A percentile compares a stretch with the other conserved stretches of the same genome.
Conservation (phyloP, 1,139 yeast genomes). For the Yamadazyma oceani region DNA sequence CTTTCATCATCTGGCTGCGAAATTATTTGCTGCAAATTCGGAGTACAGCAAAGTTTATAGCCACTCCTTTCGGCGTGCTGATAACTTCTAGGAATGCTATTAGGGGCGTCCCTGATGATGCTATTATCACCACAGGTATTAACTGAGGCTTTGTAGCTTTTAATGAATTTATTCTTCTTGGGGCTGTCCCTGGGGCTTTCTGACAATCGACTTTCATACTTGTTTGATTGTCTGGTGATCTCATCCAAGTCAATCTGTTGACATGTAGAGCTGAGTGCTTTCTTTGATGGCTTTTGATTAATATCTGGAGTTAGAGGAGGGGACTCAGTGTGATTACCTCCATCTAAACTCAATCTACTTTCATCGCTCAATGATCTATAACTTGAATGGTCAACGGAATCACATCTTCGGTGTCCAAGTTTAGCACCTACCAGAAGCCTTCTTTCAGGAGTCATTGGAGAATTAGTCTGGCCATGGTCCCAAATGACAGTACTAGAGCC, state of each 20-base stretch:
- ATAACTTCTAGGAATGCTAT: too few species aligned
- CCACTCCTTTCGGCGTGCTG: neutral
- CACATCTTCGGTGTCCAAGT: slow-evolving; percentile 10
- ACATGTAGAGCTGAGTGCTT: neutral
- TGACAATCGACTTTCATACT: slow-evolving; percentile 12
- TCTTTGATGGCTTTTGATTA: neutral
- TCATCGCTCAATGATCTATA: slow-evolving; percentile 10
- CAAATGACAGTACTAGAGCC: too few species aligned
- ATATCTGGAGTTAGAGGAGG: slow-evolving; percentile 16
- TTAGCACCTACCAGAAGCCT: neutral
- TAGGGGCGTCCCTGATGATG: too few species aligned
- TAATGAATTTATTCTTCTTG: too few species aligned
- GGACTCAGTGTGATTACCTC: slow-evolving; percentile 3
- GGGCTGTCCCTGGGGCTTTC: too few species aligned
- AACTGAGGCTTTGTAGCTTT: too few species aligned
- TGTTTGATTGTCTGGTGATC: slow-evolving; percentile 15
- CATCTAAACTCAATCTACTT: slow-evolving; percentile 10
- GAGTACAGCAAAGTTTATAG: too few species aligned
- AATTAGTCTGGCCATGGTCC: too few species aligned
- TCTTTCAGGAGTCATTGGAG: neutral
- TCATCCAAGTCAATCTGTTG: slow-evolving; percentile 21
- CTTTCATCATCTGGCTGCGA: too few species aligned
- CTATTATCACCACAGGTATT: too few species aligned
- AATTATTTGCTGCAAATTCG: too few species aligned
- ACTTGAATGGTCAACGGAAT: slow-evolving; percentile 14